These are phyloP conservation scores for Aspergillus sergii DNA, from an alignment of 2,329 filamentous ascomycete species.

Conservation along the genomic window DNA sequence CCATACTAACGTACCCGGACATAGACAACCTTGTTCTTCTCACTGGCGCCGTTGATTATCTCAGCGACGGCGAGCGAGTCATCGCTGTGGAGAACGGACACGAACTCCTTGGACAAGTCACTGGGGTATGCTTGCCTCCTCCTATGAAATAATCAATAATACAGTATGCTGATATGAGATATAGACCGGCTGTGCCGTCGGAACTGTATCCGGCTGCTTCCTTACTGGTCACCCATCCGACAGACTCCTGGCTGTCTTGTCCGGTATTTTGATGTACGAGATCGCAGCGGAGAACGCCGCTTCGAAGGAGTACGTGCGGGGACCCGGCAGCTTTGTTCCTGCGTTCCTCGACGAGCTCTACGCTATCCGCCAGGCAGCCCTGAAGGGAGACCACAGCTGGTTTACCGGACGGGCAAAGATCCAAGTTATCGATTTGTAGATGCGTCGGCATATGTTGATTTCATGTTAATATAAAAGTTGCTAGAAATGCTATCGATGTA, in stretches of 20 bases:
- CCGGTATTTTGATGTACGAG: conserved; percentile 77
- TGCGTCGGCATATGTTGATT: neutral
- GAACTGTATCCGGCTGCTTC: conserved; percentile 77
- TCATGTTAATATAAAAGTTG: neutral
- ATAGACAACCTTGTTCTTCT: conserved; percentile 70
- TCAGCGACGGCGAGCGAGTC: conserved; percentile 73
- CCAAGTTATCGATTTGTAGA: conserved; percentile 32
- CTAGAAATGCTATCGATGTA: neutral
- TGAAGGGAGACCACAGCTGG: conserved; percentile 37
- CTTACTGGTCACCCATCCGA: conserved; percentile 66
- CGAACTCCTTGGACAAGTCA: conserved; percentile 51
- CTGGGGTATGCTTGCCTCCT: conserved; percentile 37
- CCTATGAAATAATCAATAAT: neutral
- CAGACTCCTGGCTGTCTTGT: conserved; percentile 71
- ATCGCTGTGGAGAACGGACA: conserved; percentile 77
- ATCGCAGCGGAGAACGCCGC: conserved; percentile 72
- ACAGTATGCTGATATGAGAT: neutral
- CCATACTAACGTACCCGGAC: neutral
- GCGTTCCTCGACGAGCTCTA: conserved; percentile 77
- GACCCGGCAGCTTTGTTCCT: conserved; percentile 84
- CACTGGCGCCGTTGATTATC: conserved; percentile 76
- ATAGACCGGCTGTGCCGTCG: conserved; percentile 78
- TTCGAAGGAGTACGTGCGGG: conserved; percentile 62
- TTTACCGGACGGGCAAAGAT: conserved; percentile 41
- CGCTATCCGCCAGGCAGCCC: conserved; percentile 38